Conservation (phyloP, 2,329 filamentous ascomycete genomes). For the Colletotrichum siamense region DNA sequence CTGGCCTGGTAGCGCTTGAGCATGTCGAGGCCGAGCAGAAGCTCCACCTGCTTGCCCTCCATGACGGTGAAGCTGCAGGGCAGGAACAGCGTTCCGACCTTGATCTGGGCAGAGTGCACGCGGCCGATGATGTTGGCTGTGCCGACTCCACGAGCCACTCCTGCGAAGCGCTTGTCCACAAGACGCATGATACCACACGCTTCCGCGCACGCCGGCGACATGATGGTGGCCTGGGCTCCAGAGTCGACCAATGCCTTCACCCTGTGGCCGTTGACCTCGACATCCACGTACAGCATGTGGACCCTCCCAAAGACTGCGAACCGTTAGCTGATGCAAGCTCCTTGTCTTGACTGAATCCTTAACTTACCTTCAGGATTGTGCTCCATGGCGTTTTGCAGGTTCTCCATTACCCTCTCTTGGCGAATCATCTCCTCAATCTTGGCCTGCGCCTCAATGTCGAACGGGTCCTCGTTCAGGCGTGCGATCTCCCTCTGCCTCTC, state of each 20-base stretch:
- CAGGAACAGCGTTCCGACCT: conserved; percentile 85
- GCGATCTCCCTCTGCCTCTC: conserved; percentile 85
- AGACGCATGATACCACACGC: conserved; percentile 95
- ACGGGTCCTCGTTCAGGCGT: conserved; percentile 89
- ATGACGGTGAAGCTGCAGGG: conserved; percentile 98
- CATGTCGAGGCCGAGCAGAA: conserved; percentile 95
- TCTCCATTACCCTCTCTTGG: conserved; percentile 92
- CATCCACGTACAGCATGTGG: conserved; percentile 94
- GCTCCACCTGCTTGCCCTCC: conserved; percentile 96
- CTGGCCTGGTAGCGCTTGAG: conserved; percentile 93
- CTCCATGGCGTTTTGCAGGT: conserved; percentile 95
- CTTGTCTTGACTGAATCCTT: conserved; percentile 26
- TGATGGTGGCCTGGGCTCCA: conserved; percentile 96
- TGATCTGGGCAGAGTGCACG: conserved; percentile 94
- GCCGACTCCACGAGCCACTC: conserved; percentile 90
- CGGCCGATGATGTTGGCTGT: conserved; percentile 94
- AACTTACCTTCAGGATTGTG: conserved; percentile 89
- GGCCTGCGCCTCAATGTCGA: conserved; percentile 88
- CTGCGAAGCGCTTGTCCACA: conserved; percentile 89
- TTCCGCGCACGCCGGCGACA: conserved; percentile 93
- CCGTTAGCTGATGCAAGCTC: not conserved
- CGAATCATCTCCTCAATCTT: conserved; percentile 98
- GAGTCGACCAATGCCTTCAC: conserved; percentile 98
- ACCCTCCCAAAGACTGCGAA: conserved; percentile 86
- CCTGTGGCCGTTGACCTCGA: conserved; percentile 90